Evolutionary conservation across 257 asterid species (phyloP).

Genomic region (Ballota nigra): DNA sequence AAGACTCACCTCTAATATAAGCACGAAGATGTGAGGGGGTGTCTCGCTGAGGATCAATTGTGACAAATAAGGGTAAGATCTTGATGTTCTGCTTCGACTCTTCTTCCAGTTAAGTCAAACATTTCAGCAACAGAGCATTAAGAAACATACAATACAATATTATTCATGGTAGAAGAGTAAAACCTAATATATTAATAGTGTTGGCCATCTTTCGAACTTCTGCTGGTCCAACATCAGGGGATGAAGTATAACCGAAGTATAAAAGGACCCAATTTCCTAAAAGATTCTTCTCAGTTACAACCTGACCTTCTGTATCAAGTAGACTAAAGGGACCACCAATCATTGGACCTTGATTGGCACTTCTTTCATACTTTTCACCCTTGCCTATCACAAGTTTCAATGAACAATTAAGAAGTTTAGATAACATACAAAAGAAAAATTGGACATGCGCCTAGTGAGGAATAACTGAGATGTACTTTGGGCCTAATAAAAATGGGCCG

Average conservation of each 20-base stretch:
- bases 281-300: conserved; percentile 75
- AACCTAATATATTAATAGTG: conserved; percentile 67
- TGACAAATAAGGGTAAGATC: conserved; percentile 85
- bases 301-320: conserved; percentile 55
- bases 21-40: conserved; percentile 81
- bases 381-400: conserved; percentile 47
- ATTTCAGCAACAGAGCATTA: conserved; percentile 14
- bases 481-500: background rate
- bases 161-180: conserved; percentile 20
- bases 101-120: conserved; percentile 31
- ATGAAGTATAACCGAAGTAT: conserved; percentile 88
- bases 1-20: conserved; percentile 67
- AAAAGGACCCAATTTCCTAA: conserved; percentile 89
- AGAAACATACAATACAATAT: conserved; percentile 1
- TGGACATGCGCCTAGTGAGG: background rate
- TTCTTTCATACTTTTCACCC: conserved; percentile 84
- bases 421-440: background rate
- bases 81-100: conserved; percentile 68
- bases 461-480: background rate
- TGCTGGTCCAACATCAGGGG: conserved; percentile 97
- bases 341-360: conserved; percentile 77
- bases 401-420: background rate
- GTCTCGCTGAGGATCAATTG: conserved; percentile 97
- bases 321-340: conserved; percentile 95
- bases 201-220: conserved; percentile 91